Conservation (phyloP, 2,329 filamentous ascomycete species). For the Calonectria multiphialidica region DNA sequence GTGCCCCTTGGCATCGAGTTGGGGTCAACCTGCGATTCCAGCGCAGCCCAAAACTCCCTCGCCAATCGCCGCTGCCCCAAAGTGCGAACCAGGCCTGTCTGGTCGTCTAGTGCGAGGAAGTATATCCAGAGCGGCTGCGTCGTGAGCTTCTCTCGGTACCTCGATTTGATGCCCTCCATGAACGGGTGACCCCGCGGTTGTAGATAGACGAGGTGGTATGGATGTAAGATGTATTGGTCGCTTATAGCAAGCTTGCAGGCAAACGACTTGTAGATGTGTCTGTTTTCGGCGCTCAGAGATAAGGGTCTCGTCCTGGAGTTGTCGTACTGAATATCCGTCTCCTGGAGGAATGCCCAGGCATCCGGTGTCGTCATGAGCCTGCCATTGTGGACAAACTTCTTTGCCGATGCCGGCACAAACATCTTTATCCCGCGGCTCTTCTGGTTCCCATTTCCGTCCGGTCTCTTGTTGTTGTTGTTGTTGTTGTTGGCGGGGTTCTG, state of each 20-base stretch:
- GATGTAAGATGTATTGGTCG: slow-evolving; percentile 47
- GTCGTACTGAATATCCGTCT: slow-evolving; percentile 40
- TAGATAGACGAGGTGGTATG: slow-evolving; percentile 49
- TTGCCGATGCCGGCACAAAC: slow-evolving; percentile 34
- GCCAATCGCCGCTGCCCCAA: slow-evolving; percentile 42
- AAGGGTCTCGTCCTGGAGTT: slow-evolving; percentile 35
- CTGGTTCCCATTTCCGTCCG: not conserved
- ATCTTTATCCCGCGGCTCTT: not conserved
- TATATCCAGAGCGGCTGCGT: slow-evolving; percentile 50
- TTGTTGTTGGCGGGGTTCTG: slow-evolving; percentile 13
- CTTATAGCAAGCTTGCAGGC: slow-evolving; percentile 42
- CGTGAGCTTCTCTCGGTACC: slow-evolving; percentile 42
- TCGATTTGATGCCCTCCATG: slow-evolving; percentile 36
- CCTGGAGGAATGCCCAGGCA: slow-evolving; percentile 43
- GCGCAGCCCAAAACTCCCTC: slow-evolving; percentile 41
- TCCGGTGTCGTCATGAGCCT: slow-evolving; percentile 46
- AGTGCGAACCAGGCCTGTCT: slow-evolving; percentile 41
- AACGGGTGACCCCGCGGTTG: slow-evolving; percentile 49
- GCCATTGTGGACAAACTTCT: slow-evolving; percentile 39
- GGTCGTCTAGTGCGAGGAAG: slow-evolving; percentile 25
- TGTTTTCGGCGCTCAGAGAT: slow-evolving; percentile 21
- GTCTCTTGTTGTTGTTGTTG: slow-evolving; percentile 4
- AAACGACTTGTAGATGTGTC: slow-evolving; percentile 33
- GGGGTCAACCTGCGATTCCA: slow-evolving; percentile 44
- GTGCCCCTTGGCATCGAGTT: slow-evolving; percentile 33